Conservation (phyloP, 148 eudicot genomes). For the Rhododendron kiyosumense region DNA sequence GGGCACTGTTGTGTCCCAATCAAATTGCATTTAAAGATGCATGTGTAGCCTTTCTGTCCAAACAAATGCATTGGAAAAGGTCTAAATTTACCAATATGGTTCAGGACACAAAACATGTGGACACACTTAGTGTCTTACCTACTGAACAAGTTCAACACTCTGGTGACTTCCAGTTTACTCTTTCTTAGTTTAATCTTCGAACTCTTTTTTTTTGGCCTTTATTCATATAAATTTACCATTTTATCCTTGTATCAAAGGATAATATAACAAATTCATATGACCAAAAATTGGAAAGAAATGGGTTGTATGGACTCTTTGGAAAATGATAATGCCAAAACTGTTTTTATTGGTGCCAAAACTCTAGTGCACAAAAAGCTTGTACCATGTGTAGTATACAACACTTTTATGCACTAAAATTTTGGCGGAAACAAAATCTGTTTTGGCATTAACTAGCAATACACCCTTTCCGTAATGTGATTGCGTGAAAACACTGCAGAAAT, state of each 20-base stretch:
- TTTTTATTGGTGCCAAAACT: no score
- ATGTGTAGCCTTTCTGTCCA: not conserved
- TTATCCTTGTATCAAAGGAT: not conserved
- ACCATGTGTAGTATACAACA: no score
- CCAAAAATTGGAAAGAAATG: not conserved
- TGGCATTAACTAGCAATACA: no score
- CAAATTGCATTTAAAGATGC: no score
- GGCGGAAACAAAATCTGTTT: no score
- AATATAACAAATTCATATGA: not conserved
- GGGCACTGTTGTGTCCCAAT: not conserved
- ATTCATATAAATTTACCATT: no score
- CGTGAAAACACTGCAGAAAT: not conserved
- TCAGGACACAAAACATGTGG: not conserved
- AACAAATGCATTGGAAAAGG: not conserved
- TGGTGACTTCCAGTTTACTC: no score
- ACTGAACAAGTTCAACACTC: no score
- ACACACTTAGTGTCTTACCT: no score
- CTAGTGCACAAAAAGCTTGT: no score
- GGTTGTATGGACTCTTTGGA: not conserved
- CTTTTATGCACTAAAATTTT: no score
- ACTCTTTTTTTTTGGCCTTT: not conserved
- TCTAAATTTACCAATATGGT: not conserved
- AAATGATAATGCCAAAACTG: no score
- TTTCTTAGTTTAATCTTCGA: not conserved
- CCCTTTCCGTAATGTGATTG: not conserved